These are phyloP conservation scores for Chaetomium fimeti DNA, from an alignment of 495 filamentous ascomycete species.

Conservation along the genomic window DNA sequence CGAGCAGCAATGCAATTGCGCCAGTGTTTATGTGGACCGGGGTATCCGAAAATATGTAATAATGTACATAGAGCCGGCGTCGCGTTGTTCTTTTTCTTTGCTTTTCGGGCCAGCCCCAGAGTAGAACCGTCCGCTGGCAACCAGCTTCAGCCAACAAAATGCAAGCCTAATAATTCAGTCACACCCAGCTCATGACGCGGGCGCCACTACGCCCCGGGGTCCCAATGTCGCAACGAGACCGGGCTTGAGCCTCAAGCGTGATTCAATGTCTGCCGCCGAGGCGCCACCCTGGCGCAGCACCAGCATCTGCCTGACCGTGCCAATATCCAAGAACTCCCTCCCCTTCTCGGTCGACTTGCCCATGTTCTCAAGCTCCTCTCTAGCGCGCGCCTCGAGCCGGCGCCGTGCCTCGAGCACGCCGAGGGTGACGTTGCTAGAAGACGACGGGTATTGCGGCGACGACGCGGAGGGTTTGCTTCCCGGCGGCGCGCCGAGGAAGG, in stretches of 20 bases:
- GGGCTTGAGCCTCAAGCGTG: slow-evolving; percentile 36
- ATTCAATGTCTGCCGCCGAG: slow-evolving; percentile 39
- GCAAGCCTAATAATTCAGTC: slow-evolving; percentile 7
- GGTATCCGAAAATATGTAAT: slow-evolving; percentile 14
- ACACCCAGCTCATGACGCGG: slow-evolving; percentile 12
- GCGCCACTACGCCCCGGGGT: slow-evolving; percentile 31
- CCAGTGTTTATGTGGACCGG: neutral
- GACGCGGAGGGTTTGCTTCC: slow-evolving; percentile 12
- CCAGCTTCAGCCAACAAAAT: slow-evolving; percentile 12
- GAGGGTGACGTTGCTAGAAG: slow-evolving; percentile 41
- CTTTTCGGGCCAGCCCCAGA: slow-evolving; percentile 4
- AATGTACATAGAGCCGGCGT: slow-evolving; percentile 12
- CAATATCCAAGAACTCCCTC: slow-evolving; percentile 43
- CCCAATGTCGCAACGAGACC: slow-evolving; percentile 45
- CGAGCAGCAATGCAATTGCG: neutral
- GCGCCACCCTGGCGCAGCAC: slow-evolving; percentile 36
- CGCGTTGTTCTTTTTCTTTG: no score
- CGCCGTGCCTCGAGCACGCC: slow-evolving; percentile 43
- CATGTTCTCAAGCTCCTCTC: slow-evolving; percentile 39
- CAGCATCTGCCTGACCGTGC: slow-evolving; percentile 39
- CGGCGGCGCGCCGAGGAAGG: slow-evolving; percentile 20
- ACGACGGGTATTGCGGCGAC: slow-evolving; percentile 32
- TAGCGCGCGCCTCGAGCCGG: slow-evolving; percentile 38
- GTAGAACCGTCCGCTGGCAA: slow-evolving; percentile 10
- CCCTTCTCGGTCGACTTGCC: slow-evolving; percentile 32